Evolutionary conservation across 1,139 yeast species (phyloP).

Genomic region (Debaryomycetaceae sp.): DNA sequence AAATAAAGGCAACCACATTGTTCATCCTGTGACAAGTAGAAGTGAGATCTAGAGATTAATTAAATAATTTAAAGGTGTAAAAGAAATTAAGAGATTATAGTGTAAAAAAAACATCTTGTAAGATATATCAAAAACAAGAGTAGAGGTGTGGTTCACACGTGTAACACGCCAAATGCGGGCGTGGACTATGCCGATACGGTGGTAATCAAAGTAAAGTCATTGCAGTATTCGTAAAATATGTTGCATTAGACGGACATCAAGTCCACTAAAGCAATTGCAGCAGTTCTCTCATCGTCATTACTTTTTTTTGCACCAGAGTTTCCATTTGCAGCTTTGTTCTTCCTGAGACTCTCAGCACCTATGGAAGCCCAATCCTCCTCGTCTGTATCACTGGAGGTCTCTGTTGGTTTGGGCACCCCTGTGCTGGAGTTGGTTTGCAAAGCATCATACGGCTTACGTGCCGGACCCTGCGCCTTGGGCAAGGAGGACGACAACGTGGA

Average conservation of each 20-base stretch:
- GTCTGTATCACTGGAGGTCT: slow-evolving; percentile 56
- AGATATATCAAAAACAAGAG: too few relatives aligned
- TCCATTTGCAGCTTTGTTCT: slow-evolving; percentile 3
- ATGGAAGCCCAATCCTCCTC: slow-evolving; percentile 95
- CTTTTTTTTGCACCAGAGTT: slow-evolving; percentile 6
- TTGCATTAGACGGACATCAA: slow-evolving; percentile 40
- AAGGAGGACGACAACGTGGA: slow-evolving; percentile 36
- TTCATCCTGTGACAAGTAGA: neutral
- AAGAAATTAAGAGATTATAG: too few relatives aligned
- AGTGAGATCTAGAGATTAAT: neutral
- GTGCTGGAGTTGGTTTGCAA: neutral
- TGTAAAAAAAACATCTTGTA: too few relatives aligned
- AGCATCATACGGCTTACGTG: slow-evolving; percentile 2
- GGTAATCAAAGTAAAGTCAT: too few relatives aligned
- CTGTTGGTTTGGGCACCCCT: neutral
- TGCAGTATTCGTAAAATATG: too few relatives aligned
- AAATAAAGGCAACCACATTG: neutral
- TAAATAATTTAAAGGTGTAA: too few relatives aligned
- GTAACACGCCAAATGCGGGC: too few relatives aligned
- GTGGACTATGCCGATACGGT: too few relatives aligned
- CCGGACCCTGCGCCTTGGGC: slow-evolving; percentile 13
- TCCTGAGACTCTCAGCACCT: slow-evolving; percentile 64
- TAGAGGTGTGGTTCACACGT: too few relatives aligned
- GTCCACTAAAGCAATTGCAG: slow-evolving; percentile 63
- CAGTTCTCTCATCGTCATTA: slow-evolving; percentile 46